Evolutionary conservation across 1,284 basidiomycete genomes (phyloP).

Genomic region (Tetrapyrgos nigripes): DNA sequence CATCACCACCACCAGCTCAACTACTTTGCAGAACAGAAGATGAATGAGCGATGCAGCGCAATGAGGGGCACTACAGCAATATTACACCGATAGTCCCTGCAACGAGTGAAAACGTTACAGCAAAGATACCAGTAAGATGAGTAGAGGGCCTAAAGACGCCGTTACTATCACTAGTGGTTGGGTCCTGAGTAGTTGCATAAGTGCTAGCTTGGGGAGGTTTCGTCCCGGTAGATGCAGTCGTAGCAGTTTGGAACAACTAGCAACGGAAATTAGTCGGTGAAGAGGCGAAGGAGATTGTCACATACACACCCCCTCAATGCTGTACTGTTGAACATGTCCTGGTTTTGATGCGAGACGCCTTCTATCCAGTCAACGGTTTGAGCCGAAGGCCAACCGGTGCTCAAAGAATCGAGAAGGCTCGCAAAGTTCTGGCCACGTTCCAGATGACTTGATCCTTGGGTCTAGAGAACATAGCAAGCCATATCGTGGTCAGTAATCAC

Average conservation of each 20-base stretch:
- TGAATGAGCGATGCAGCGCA: no score
- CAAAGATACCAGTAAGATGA: neutral
- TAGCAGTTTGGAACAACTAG: neutral
- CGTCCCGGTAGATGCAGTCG: neutral
- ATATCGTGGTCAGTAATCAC: neutral
- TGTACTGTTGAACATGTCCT: slow-evolving; percentile 9
- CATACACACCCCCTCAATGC: neutral
- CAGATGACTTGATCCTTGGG: slow-evolving; percentile 16
- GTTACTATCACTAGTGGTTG: neutral
- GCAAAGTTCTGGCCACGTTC: slow-evolving; percentile 18
- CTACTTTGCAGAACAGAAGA: no score
- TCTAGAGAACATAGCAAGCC: slow-evolving; percentile 1
- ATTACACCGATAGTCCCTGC: neutral
- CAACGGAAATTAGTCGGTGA: no score
- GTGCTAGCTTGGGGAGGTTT: neutral
- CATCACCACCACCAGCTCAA: no score
- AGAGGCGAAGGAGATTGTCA: neutral
- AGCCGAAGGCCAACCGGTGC: slow-evolving; percentile 11
- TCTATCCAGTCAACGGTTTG: slow-evolving; percentile 16
- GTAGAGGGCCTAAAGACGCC: neutral
- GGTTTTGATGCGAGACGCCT: slow-evolving; percentile 16
- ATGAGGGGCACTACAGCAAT: neutral
- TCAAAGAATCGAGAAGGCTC: slow-evolving; percentile 6
- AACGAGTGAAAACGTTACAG: neutral
- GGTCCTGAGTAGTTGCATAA: neutral